Conservation (phyloP, 108 stramenopile genomes). For the Cyclotella baltica region DNA sequence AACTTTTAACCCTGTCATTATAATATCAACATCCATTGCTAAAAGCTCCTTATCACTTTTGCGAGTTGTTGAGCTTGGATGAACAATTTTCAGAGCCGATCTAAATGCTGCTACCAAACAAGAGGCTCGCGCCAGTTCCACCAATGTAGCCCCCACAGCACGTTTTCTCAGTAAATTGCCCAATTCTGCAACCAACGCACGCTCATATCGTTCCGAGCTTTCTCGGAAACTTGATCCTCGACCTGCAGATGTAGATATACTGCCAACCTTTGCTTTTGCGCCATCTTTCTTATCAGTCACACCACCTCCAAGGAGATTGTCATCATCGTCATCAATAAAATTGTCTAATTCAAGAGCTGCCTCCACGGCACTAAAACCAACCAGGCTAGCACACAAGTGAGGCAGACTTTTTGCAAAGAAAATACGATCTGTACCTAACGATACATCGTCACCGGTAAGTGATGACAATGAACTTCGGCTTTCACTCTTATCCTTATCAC, state of each 20-base stretch:
- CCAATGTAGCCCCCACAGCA: constrained; percentile 75
- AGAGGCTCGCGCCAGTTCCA: constrained; percentile 82
- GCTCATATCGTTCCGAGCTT: constrained; percentile 86
- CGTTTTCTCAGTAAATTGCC: constrained; percentile 79
- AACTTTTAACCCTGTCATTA: constrained; percentile 86
- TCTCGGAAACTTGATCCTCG: constrained; percentile 80
- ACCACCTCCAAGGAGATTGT: constrained; percentile 11
- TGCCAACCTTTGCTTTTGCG: constrained; percentile 34
- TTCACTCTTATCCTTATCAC: constrained; percentile 65
- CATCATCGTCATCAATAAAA: constrained; percentile 82
- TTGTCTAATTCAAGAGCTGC: constrained; percentile 87
- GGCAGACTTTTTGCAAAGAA: constrained; percentile 90
- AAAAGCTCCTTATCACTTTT: constrained; percentile 81
- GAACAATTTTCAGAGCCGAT: constrained; percentile 87
- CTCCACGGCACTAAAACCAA: constrained; percentile 92
- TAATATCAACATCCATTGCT: constrained; percentile 89
- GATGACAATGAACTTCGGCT: constrained; percentile 80
- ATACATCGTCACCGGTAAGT: constrained; percentile 90
- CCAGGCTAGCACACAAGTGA: constrained; percentile 85
- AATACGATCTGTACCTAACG: constrained; percentile 85
- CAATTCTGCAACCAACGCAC: constrained; percentile 80
- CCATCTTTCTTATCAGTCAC: constrained; percentile 50
- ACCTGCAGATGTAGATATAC: constrained; percentile 47
- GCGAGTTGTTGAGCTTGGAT: constrained; percentile 86
- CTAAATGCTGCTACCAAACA: constrained; percentile 86